Evolutionary conservation across 805 yeast genomes (phyloP).

Genomic region (Metschnikowia similis): DNA sequence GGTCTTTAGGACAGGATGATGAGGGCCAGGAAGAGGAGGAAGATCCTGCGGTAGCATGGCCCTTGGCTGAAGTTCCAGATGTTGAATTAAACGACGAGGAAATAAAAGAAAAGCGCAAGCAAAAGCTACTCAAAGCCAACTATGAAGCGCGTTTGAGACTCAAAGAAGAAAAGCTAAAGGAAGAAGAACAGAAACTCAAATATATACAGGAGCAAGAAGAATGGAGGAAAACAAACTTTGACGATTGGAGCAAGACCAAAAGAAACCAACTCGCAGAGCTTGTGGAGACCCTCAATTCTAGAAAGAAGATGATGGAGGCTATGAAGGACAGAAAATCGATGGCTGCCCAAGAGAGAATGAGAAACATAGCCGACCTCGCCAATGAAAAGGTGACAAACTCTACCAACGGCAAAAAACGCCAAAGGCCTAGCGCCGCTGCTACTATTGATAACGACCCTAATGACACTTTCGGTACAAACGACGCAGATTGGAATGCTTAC

Average conservation of each 20-base stretch:
- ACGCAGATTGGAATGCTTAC: slow-evolving; percentile 92
- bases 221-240: slow-evolving; percentile 72
- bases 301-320: slow-evolving; percentile 67
- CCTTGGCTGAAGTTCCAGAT: slow-evolving; percentile 80
- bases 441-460: slow-evolving; percentile 86
- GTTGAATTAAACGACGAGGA: slow-evolving; percentile 75
- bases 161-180: slow-evolving; percentile 69
- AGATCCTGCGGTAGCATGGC: slow-evolving; percentile 57
- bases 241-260: slow-evolving; percentile 75
- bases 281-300: slow-evolving; percentile 61
- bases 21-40: slow-evolving; percentile 45
- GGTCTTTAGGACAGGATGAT: slow-evolving; percentile 59
- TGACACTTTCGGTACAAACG: slow-evolving; percentile 92
- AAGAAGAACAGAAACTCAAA: slow-evolving; percentile 55
- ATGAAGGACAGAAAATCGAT: slow-evolving; percentile 83
- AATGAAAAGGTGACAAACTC: slow-evolving; percentile 54
- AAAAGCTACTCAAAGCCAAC: slow-evolving; percentile 76
- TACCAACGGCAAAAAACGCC: slow-evolving; percentile 44
- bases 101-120: slow-evolving; percentile 81
- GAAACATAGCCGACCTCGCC: slow-evolving; percentile 81
- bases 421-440: slow-evolving; percentile 41
- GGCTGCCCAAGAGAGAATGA: slow-evolving; percentile 92
- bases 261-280: slow-evolving; percentile 55
- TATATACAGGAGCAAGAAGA: slow-evolving; percentile 62
- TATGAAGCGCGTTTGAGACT: slow-evolving; percentile 84